phyloP scores from a whole-genome alignment of 1,284 basidiomycete species.

The Puccinia novopanici region DNA sequence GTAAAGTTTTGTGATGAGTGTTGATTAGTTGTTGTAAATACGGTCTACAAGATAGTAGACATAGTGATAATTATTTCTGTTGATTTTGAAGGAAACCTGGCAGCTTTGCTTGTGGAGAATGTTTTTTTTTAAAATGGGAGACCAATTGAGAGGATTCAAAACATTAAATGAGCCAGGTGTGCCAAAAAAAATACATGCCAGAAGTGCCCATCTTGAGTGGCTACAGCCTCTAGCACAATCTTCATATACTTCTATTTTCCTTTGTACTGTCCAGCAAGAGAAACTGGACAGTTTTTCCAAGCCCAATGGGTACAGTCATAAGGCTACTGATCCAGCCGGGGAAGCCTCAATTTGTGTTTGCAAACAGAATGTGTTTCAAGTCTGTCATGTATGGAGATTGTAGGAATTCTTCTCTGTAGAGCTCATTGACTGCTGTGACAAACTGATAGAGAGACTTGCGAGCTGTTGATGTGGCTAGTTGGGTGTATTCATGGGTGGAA shows the following conservation, averaged over 20 bases:
- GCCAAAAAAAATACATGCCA: background rate
- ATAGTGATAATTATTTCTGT: too few relatives aligned
- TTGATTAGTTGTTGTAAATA: background rate
- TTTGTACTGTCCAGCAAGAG: too few relatives aligned
- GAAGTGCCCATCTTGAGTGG: background rate
- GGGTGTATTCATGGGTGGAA: slow-evolving; percentile 10
- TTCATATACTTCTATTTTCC: too few relatives aligned
- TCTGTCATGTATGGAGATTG: background rate
- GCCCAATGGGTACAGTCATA: slow-evolving; percentile 29
- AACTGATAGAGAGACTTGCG: slow-evolving; percentile 17
- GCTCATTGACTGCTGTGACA: background rate
- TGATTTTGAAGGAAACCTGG: background rate
- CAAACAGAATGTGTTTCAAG: slow-evolving; percentile 2
- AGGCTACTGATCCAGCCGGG: background rate
- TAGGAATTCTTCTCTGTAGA: background rate
- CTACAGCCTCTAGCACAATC: too few relatives aligned
- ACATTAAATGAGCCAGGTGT: background rate
- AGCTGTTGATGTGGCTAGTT: too few relatives aligned
- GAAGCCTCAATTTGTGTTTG: background rate
- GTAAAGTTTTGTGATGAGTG: background rate
- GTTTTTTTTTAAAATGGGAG: background rate
- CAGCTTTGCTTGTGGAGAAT: background rate
- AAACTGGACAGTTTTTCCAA: too few relatives aligned
- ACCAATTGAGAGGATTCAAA: background rate
- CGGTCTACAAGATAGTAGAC: slow-evolving; percentile 26